Conservation (phyloP, 2,329 filamentous ascomycete species). For the Pyrenophora graminea region DNA sequence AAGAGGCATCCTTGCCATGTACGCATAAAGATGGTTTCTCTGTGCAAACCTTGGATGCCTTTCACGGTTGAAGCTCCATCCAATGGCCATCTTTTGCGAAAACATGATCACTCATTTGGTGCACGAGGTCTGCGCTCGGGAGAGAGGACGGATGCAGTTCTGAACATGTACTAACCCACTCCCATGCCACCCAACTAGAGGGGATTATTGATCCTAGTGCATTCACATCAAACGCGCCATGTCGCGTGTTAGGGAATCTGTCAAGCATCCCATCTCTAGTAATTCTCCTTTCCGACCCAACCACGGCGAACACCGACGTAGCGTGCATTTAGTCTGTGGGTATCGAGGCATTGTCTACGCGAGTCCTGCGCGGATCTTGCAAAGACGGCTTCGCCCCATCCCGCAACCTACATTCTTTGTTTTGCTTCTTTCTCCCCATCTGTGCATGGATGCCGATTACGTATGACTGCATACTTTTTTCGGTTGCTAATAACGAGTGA, state of each 20-base stretch:
- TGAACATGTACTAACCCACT: not conserved
- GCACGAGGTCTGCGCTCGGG: not conserved
- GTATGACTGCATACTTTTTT: not conserved
- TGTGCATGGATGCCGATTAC: not conserved
- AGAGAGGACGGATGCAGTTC: not conserved
- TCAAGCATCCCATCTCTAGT: slow-evolving; percentile 7
- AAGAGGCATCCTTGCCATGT: not conserved
- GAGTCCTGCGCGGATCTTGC: slow-evolving; percentile 4
- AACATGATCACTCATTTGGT: not conserved
- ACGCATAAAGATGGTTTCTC: not conserved
- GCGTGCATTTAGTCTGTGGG: not conserved
- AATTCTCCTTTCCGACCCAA: not conserved
- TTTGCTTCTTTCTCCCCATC: not conserved
- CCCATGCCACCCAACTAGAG: not conserved
- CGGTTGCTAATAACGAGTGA: slow-evolving; percentile 2
- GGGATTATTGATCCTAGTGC: not conserved
- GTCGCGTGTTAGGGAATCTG: not conserved
- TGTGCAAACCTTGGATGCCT: not conserved
- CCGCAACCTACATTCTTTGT: not conserved
- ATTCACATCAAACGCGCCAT: slow-evolving; percentile 5
- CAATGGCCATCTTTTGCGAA: not conserved
- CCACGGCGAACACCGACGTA: slow-evolving; percentile 3
- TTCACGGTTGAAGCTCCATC: not conserved
- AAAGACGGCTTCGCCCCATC: not conserved
- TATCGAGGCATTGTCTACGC: not conserved